Evolutionary conservation across 2,329 filamentous ascomycete species (phyloP).

Genomic region (Hortaea werneckii): DNA sequence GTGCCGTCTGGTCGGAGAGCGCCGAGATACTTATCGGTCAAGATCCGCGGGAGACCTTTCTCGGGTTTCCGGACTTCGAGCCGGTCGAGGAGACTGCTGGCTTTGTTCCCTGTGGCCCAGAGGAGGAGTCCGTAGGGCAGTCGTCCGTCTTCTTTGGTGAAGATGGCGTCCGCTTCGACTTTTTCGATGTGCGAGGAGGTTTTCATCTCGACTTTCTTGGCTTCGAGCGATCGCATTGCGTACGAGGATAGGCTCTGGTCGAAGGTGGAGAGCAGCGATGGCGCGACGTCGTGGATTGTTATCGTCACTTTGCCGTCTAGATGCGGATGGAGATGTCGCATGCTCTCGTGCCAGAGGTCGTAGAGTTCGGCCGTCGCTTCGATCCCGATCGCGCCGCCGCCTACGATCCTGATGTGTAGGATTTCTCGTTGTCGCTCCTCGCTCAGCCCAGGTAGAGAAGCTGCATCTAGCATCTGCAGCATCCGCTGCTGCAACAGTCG

Average conservation of each 20-base stretch:
- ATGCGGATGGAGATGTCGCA: conserved; percentile 31
- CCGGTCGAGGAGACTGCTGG: conserved; percentile 24
- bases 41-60: conserved; percentile 25
- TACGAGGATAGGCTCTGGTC: conserved; percentile 34
- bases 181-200: conserved; percentile 29
- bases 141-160: conserved; percentile 27
- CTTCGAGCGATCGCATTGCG: conserved; percentile 28
- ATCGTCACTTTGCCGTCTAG: conserved; percentile 31
- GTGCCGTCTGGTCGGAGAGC: conserved; percentile 16
- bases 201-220: conserved; percentile 29
- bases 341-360: conserved; percentile 32
- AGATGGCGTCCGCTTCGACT: conserved; percentile 26
- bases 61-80: conserved; percentile 24
- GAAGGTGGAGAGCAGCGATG: conserved; percentile 32
- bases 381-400: conserved; percentile 34
- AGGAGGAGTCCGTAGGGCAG: conserved; percentile 29
- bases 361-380: conserved; percentile 35
- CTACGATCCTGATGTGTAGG: conserved; percentile 31
- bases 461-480: conserved; percentile 29
- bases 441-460: conserved; percentile 22
- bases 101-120: conserved; percentile 32
- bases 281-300: conserved; percentile 36
- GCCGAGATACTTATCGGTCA: conserved; percentile 26
- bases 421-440: conserved; percentile 24
- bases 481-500: conserved; percentile 26